phyloP scores from a whole-genome alignment of 306 rosid genomes.

The Vicia villosa region DNA sequence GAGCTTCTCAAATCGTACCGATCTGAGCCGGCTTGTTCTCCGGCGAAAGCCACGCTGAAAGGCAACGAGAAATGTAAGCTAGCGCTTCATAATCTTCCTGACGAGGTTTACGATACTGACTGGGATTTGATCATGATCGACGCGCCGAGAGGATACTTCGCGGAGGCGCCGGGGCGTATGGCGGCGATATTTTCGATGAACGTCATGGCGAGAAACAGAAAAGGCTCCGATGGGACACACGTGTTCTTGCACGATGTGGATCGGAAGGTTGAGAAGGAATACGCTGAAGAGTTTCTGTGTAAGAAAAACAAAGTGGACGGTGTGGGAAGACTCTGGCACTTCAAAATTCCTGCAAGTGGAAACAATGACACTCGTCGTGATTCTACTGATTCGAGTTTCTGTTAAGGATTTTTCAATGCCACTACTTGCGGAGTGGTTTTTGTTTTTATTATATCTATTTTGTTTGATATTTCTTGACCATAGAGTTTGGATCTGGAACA shows the following conservation, averaged over 20 bases:
- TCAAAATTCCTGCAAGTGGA: slow-evolving; percentile 55
- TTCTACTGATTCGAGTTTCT: slow-evolving; percentile 20
- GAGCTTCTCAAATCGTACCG: slow-evolving; percentile 47
- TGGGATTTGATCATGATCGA: slow-evolving; percentile 92
- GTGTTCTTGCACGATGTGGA: slow-evolving; percentile 83
- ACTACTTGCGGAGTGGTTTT: too few species aligned
- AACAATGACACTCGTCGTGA: slow-evolving; percentile 26
- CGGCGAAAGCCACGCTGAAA: slow-evolving; percentile 43
- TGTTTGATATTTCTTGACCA: too few species aligned
- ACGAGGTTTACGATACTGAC: slow-evolving; percentile 63
- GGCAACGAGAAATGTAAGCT: slow-evolving; percentile 60
- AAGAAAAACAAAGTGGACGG: slow-evolving; percentile 59
- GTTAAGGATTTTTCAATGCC: slow-evolving; percentile 36
- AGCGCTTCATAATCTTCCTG: slow-evolving; percentile 65
- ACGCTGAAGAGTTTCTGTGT: slow-evolving; percentile 77
- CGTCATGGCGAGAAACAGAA: slow-evolving; percentile 71
- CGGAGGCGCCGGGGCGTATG: slow-evolving; percentile 90
- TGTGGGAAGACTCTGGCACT: slow-evolving; percentile 85
- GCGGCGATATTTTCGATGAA: slow-evolving; percentile 75
- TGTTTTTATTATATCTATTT: not conserved
- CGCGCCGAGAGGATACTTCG: slow-evolving; percentile 76
- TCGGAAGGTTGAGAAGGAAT: slow-evolving; percentile 74
- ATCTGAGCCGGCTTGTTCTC: slow-evolving; percentile 53
- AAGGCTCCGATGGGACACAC: slow-evolving; percentile 80
- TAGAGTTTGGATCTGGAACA: not conserved